A percentile compares a stretch with the other conserved stretches of the same genome.
These are phyloP conservation scores for Cerrena zonata DNA, from an alignment of 1,284 basidiomycete species.

Conservation along the genomic window DNA sequence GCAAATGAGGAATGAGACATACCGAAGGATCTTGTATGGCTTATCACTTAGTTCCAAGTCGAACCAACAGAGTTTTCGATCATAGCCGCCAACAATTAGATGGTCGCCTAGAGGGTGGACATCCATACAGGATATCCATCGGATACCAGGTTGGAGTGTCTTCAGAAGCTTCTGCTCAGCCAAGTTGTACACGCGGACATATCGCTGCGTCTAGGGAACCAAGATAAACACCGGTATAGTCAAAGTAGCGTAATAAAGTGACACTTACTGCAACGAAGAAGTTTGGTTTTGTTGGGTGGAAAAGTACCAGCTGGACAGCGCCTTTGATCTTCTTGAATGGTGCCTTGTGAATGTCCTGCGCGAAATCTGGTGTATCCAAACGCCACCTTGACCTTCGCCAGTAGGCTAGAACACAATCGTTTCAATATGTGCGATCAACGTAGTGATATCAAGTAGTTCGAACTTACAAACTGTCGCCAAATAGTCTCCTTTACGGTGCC, in stretches of 20 bases:
- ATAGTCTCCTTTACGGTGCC: conserved; percentile 96
- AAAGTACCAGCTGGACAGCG: conserved; percentile 82
- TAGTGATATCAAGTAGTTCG: too few relatives aligned
- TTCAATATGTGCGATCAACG: too few relatives aligned
- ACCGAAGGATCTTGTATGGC: conserved; percentile 94
- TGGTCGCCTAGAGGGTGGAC: conserved; percentile 95
- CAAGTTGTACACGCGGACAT: conserved; percentile 92
- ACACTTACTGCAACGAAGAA: conserved; percentile 90
- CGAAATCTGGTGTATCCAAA: conserved; percentile 93
- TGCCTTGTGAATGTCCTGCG: conserved; percentile 92
- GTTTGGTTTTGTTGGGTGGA: conserved; percentile 91
- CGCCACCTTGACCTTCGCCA: conserved; percentile 60
- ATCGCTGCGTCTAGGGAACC: conserved; percentile 79
- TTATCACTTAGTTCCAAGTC: conserved; percentile 93
- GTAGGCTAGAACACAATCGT: too few relatives aligned
- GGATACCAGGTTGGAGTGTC: conserved; percentile 87
- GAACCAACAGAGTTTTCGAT: conserved; percentile 97
- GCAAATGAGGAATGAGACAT: conserved; percentile 9
- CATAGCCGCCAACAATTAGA: conserved; percentile 94
- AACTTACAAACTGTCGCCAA: conserved; percentile 84
- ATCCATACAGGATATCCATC: conserved; percentile 96
- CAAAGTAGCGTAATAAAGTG: neutral
- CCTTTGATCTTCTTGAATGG: conserved; percentile 95
- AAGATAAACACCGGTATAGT: conserved; percentile 1
- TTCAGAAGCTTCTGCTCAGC: conserved; percentile 89